Evolutionary conservation across 176 grass and related monocot species (phyloP), one percentile per base, ranked within the genome.

Genomic region (Dendrocalamus sinicus): DNA sequence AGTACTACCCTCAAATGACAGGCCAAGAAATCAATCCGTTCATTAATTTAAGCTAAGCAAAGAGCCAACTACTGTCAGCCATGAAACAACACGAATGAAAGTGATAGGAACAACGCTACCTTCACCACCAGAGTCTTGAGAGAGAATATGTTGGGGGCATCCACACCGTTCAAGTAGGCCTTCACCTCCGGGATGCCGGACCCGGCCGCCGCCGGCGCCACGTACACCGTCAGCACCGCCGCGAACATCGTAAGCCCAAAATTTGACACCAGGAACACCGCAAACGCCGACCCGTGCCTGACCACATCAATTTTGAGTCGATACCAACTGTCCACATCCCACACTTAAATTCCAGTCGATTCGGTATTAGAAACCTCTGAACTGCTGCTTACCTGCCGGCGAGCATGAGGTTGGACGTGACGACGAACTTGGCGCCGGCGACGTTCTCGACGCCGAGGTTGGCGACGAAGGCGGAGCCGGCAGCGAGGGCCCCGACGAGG

Each of bases 391-490:
- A 98, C 96, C 71, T 93, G 39, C 78, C 30, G 6, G 76, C 72
- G 52, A 94, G 62, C 96, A 98, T 98, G 88, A 95, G 87, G 69
- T 89, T 88, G 88, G 93, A 95, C 9, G 93, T 95, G 75, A 95
- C 73, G 57, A 95, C 93, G 82, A 95, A 95, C 87, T 98, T 98
- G 65, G 86, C 70, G 62, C 96, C 96, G 62, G 96, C 93, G 41
- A 95, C 88, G 83, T 98, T 98, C 93, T 98, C 96, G 74, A 98
- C 89, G 47, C 93, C 93, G 26, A 98, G 83, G 65, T 98, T 98
- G 73, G 83, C 91, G 62, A 95, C 81, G 77, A 95, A 98, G 64
- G 84, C 96, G 62, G 66, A 75, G 41, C 43, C 88, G 44, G 91
- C 96, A 41, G 88, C 12, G 51, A 98, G 62, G 19, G 73, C 81